These are phyloP conservation scores for Striga asiatica DNA, from an alignment of 257 asterid species.

Conservation along the genomic window DNA sequence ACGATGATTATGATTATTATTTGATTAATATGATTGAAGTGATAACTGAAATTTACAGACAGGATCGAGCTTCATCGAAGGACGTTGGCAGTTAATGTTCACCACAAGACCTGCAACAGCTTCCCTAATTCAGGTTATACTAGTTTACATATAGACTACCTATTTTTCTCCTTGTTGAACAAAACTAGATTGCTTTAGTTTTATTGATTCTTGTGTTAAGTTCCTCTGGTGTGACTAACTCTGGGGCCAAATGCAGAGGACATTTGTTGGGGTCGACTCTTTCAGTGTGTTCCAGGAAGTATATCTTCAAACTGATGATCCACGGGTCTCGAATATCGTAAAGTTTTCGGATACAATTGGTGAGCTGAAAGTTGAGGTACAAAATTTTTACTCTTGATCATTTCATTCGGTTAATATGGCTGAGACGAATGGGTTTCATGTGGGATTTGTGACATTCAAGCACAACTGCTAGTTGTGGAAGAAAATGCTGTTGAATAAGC, in stretches of 20 bases:
- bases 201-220: background rate
- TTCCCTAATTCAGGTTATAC: slow-evolving; percentile 74
- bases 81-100: slow-evolving; percentile 91
- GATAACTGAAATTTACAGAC: slow-evolving; percentile 35
- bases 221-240: background rate
- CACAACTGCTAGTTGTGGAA: too few relatives aligned
- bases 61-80: slow-evolving; percentile 77
- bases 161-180: too few relatives aligned
- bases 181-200: too few relatives aligned
- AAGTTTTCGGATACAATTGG: slow-evolving; percentile 67
- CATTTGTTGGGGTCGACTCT: slow-evolving; percentile 85
- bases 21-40: too few relatives aligned
- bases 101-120: slow-evolving; percentile 93
- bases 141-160: too few relatives aligned
- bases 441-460: too few relatives aligned
- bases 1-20: too few relatives aligned
- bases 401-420: background rate
- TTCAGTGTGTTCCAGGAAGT: slow-evolving; percentile 88
- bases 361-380: slow-evolving; percentile 92
- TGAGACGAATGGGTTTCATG: background rate
- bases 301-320: slow-evolving; percentile 58
- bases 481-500: too few relatives aligned
- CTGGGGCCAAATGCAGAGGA: slow-evolving; percentile 41
- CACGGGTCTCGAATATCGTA: slow-evolving; percentile 82
- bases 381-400: background rate